Percentiles rank a stretch among this genome's conserved stretches.
phyloP scores from a whole-genome alignment of 352 stramenopile species.

The Pythium periplocum region DNA sequence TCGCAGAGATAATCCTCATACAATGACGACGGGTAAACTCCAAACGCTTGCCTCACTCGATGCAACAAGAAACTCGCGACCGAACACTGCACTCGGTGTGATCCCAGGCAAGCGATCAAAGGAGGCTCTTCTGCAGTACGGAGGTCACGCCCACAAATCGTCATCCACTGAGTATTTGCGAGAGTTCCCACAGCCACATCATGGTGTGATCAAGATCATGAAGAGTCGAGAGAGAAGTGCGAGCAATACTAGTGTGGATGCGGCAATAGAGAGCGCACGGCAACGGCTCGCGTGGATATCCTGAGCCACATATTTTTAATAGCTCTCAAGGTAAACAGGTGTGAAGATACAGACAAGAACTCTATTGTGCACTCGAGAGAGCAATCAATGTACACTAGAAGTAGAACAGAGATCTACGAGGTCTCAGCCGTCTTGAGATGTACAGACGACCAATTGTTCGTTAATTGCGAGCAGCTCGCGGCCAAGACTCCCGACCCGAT shows the following conservation, averaged over 20 bases:
- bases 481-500: conserved; percentile 6
- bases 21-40: neutral
- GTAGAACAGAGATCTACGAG: too few relatives aligned
- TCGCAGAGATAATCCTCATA: neutral
- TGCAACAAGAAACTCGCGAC: conserved; percentile 6
- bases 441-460: too few relatives aligned
- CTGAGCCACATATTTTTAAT: neutral
- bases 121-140: too few relatives aligned
- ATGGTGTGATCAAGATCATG: conserved; percentile 28
- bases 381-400: too few relatives aligned
- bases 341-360: too few relatives aligned
- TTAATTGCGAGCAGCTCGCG: neutral
- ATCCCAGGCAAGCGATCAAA: conserved; percentile 1
- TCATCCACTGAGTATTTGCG: conserved; percentile 34
- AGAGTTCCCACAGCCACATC: conserved; percentile 51
- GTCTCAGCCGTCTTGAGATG: too few relatives aligned
- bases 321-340: too few relatives aligned
- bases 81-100: conserved; percentile 12
- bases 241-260: conserved; percentile 4
- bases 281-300: conserved; percentile 51
- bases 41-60: conserved; percentile 9
- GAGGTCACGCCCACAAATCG: too few relatives aligned
- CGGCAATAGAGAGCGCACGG: conserved; percentile 6
- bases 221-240: neutral
- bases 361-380: too few relatives aligned